A percentile compares a stretch with the other conserved stretches of the same genome.
Evolutionary conservation across 345 rosid genomes (phyloP).

Genomic region (Salix viminalis): DNA sequence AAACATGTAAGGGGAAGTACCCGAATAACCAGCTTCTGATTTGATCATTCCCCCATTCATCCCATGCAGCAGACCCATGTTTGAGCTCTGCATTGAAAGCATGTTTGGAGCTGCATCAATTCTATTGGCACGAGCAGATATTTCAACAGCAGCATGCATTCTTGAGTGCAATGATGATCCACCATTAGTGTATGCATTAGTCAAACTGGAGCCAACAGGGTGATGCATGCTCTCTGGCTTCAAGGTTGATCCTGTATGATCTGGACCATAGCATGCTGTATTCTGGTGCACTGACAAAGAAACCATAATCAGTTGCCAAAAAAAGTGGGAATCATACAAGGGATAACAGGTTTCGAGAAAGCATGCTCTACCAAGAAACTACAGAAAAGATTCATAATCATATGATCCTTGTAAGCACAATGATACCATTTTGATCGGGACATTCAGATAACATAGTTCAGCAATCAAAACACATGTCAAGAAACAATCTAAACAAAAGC

Average conservation of each 20-base stretch:
- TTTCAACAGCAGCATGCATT: constrained; percentile 56
- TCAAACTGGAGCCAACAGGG: constrained; percentile 43
- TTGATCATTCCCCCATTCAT: constrained; percentile 79
- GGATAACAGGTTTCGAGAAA: background rate
- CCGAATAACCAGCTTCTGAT: constrained; percentile 69
- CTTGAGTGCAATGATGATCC: constrained; percentile 53
- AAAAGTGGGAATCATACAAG: background rate
- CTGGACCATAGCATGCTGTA: constrained; percentile 54
- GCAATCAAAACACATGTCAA: background rate
- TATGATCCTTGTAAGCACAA: background rate
- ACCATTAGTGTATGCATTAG: constrained; percentile 65
- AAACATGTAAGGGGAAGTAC: constrained; percentile 58
- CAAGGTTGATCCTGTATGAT: constrained; percentile 45
- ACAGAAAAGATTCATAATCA: background rate
- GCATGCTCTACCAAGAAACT: background rate
- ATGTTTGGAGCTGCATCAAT: constrained; percentile 55
- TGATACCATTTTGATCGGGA: background rate
- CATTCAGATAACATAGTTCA: background rate
- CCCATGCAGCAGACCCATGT: constrained; percentile 68
- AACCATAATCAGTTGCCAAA: constrained; percentile 17
- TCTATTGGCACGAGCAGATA: constrained; percentile 62
- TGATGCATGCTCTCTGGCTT: constrained; percentile 63
- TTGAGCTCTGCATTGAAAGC: constrained; percentile 64
- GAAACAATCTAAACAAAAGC: background rate
- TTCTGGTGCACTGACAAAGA: constrained; percentile 58